phyloP scores from a whole-genome alignment of 441 rosid genomes.

The Bocquillonia castaneifolia region DNA sequence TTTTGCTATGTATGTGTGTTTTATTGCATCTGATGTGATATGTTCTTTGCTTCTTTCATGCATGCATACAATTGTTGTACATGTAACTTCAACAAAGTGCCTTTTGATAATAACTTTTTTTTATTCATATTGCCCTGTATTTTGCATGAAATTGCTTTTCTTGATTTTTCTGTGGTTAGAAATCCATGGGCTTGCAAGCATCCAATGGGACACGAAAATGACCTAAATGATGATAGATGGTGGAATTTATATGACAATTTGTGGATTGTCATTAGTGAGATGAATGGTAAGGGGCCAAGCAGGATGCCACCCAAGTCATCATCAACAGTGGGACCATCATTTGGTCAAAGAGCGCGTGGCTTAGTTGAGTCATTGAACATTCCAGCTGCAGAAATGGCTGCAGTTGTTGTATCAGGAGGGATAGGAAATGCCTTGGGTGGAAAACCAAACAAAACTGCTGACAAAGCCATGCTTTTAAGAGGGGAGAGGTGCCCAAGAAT shows the following conservation, averaged over 20 bases:
- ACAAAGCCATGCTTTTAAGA: constrained; percentile 95
- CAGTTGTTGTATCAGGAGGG: constrained; percentile 98
- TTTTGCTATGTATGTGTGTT: constrained; percentile 6
- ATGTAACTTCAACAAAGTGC: constrained; percentile 18
- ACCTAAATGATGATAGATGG: constrained; percentile 58
- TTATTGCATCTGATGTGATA: constrained; percentile 8
- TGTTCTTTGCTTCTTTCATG: constrained; percentile 1
- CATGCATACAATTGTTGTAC: not conserved
- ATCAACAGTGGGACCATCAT: constrained; percentile 63
- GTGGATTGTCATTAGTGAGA: constrained; percentile 78
- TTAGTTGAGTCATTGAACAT: constrained; percentile 93
- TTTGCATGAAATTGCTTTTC: constrained; percentile 7
- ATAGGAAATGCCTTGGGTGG: constrained; percentile 90
- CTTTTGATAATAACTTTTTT: not conserved
- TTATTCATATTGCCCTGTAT: not conserved
- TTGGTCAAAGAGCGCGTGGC: constrained; percentile 98
- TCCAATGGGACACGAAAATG: constrained; percentile 41
- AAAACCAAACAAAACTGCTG: constrained; percentile 73
- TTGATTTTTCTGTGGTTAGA: constrained; percentile 36
- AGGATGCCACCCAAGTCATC: constrained; percentile 56
- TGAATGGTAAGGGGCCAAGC: constrained; percentile 88
- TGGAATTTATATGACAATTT: constrained; percentile 89
- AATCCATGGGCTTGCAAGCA: constrained; percentile 40
- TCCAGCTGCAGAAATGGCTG: constrained; percentile 99
- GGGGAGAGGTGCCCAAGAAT: constrained; percentile 96